Evolutionary conservation across 2,329 filamentous ascomycete genomes (phyloP), one percentile per base, ranked within the genome.

Genomic region (Claviceps sorghi): DNA sequence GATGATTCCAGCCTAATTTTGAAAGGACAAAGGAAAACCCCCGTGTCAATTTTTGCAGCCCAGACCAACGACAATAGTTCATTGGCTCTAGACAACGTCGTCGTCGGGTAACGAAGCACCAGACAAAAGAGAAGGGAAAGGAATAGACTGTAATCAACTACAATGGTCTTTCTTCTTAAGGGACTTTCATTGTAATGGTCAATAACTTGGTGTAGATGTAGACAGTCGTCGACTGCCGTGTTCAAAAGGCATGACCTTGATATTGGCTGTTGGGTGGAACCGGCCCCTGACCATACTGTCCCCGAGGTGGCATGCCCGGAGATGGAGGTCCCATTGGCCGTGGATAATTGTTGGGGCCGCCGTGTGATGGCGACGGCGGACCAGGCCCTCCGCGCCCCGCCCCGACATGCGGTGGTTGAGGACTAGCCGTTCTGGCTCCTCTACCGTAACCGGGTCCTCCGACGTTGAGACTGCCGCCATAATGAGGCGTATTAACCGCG

Each of bases 391-490:
- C 57, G 6, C 51, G 53, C 15, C 57, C 61, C 53, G 62, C 60
- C 6, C 58, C 51, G 36, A 57, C 58, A 47, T 65, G 61, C n/a
- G 52, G 54, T 11, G 59, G 57, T 48, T 59, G 59, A 1, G 72
- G 59, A n/a, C 58, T 64, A 0, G 62, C 58, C 0, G 59, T 61
- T 19, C 56, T 59, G 4, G 61, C 54, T 6, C 59, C 57, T 50
- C 54, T 59, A 8, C 58, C 42, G 22, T 44, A 29, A 17, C 42
- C 57, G 7, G 62, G 41, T 22, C 74, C 70, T 56, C 74, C 75
- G 46, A 75, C 72, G 0, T 82, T 81, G 2, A 74, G 69, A 49
- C 72, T 75, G 41, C 84, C 76, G 48, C 77, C 76, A 61, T 79
- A 78, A 42, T 77, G 61, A 17, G 81, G 76, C 6, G 74, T 74